These are phyloP conservation scores for Fragaria nilgerrensis DNA, from an alignment of 306 rosid species.

Conservation along the genomic window DNA sequence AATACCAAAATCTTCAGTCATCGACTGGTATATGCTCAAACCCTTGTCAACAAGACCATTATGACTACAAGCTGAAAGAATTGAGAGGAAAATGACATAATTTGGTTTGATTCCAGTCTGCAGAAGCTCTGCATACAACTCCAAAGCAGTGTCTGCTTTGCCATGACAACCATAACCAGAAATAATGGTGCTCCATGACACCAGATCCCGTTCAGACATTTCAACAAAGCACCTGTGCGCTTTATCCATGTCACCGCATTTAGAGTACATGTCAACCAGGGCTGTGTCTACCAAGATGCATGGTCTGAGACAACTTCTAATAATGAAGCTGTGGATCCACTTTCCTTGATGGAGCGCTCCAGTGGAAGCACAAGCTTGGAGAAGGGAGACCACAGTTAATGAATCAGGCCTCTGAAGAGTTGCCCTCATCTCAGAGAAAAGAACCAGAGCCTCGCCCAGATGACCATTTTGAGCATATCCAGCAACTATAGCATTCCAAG, in stretches of 20 bases:
- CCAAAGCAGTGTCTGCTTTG: slow-evolving; percentile 57
- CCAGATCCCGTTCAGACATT: slow-evolving; percentile 51
- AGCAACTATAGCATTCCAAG: slow-evolving; percentile 71
- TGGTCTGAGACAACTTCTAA: slow-evolving; percentile 48
- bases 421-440: slow-evolving; percentile 56
- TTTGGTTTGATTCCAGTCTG: slow-evolving; percentile 54
- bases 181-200: slow-evolving; percentile 77
- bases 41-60: slow-evolving; percentile 65
- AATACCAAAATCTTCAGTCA: slow-evolving; percentile 57
- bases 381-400: slow-evolving; percentile 62
- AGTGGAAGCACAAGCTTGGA: slow-evolving; percentile 70
- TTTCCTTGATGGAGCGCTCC: slow-evolving; percentile 69
- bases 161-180: slow-evolving; percentile 75
- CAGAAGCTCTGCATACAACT: slow-evolving; percentile 50
- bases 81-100: slow-evolving; percentile 64
- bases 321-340: slow-evolving; percentile 53
- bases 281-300: slow-evolving; percentile 71
- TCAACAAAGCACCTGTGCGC: slow-evolving; percentile 62
- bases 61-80: slow-evolving; percentile 78
- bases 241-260: slow-evolving; percentile 61
- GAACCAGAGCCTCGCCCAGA: slow-evolving; percentile 42
- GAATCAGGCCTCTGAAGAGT: slow-evolving; percentile 61
- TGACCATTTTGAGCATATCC: slow-evolving; percentile 69
- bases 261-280: slow-evolving; percentile 77
- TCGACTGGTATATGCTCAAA: slow-evolving; percentile 56